phyloP scores from a whole-genome alignment of 1,139 yeast genomes.

The Arxiozyma heterogenica region DNA sequence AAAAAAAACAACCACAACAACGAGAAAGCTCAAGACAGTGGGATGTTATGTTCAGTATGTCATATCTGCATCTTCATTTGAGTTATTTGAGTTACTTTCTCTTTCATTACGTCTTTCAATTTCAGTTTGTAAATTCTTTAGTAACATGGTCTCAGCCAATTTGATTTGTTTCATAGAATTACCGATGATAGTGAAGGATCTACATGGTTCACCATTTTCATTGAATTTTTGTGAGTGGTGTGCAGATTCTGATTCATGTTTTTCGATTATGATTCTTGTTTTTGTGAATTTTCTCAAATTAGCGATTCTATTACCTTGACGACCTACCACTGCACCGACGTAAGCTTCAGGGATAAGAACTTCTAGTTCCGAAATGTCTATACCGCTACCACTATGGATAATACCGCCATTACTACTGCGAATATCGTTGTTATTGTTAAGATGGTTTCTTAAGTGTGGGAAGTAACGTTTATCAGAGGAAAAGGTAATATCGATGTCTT shows the following conservation, averaged over 20 bases:
- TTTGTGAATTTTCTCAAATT: conserved; percentile 76
- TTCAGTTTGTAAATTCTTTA: conserved; percentile 65
- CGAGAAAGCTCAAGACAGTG: too few species aligned
- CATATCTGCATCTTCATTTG: neutral
- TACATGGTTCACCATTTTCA: conserved; percentile 53
- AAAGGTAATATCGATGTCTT: conserved; percentile 18
- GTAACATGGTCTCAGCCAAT: conserved; percentile 27
- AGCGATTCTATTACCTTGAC: conserved; percentile 77
- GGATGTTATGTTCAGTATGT: too few species aligned
- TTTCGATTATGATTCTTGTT: conserved; percentile 72
- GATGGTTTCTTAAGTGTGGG: conserved; percentile 9
- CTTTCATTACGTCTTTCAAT: conserved; percentile 48
- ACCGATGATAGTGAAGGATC: conserved; percentile 70
- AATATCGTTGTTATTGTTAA: neutral
- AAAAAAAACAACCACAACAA: too few species aligned
- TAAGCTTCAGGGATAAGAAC: conserved; percentile 60
- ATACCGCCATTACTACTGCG: neutral
- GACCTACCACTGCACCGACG: conserved; percentile 89
- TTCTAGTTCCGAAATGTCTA: neutral
- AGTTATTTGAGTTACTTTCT: neutral
- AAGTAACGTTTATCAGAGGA: conserved; percentile 13
- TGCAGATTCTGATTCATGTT: conserved; percentile 47
- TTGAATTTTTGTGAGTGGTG: conserved; percentile 28
- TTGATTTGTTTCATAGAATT: conserved; percentile 33
- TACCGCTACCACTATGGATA: neutral